Conservation (phyloP, 2,329 filamentous ascomycete species). For the Pseudogymnoascus sp. region DNA sequence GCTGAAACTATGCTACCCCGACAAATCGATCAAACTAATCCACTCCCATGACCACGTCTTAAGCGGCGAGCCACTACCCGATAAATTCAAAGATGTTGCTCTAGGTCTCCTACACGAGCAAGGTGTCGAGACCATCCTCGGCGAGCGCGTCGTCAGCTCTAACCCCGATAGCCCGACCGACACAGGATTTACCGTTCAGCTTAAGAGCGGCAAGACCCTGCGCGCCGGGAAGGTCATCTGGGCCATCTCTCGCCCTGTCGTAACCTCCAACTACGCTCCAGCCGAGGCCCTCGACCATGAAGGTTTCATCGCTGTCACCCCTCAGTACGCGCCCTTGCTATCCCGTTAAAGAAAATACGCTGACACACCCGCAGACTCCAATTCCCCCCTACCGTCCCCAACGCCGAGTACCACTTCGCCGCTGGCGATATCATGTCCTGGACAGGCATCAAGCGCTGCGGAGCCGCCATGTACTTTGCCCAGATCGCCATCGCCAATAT, state of each 20-base stretch:
- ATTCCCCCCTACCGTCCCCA: slow-evolving; percentile 45
- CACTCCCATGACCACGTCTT: slow-evolving; percentile 64
- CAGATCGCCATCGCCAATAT: slow-evolving; percentile 58
- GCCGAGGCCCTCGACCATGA: slow-evolving; percentile 49
- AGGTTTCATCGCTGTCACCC: slow-evolving; percentile 55
- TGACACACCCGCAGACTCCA: slow-evolving; percentile 36
- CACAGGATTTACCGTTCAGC: slow-evolving; percentile 33
- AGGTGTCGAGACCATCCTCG: slow-evolving; percentile 58
- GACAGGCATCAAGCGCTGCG: slow-evolving; percentile 74
- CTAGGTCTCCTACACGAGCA: slow-evolving; percentile 49
- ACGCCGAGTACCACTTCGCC: slow-evolving; percentile 55
- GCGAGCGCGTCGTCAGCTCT: slow-evolving; percentile 45
- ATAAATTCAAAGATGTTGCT: slow-evolving; percentile 57
- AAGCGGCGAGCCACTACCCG: slow-evolving; percentile 63
- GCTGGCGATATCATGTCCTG: slow-evolving; percentile 62
- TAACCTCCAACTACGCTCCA: slow-evolving; percentile 57
- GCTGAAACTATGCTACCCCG: slow-evolving; percentile 58
- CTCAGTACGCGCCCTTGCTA: slow-evolving; percentile 36
- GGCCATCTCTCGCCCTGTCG: slow-evolving; percentile 55
- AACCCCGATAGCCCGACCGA: slow-evolving; percentile 38
- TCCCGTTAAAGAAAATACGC: not conserved
- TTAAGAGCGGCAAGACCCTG: slow-evolving; percentile 52
- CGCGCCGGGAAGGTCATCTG: slow-evolving; percentile 58
- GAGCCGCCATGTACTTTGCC: slow-evolving; percentile 67
- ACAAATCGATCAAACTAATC: slow-evolving; percentile 60